Evolutionary conservation across 306 rosid species (phyloP).

Genomic region (apple (Malus domestica)): ASM211411v1 NC_041793.1:29135501-29136000

Average conservation of each 20-base stretch:
- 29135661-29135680: slow-evolving; percentile 97
- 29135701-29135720: slow-evolving; percentile 15
- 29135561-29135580: neutral
- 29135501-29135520: slow-evolving; percentile 94
- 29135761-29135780: neutral
- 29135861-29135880: slow-evolving; percentile 7
- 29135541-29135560: slow-evolving; percentile 12
- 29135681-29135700: slow-evolving; percentile 95
- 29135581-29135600: neutral
- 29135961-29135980: neutral
- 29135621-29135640: slow-evolving; percentile 38
- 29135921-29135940: neutral
- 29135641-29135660: slow-evolving; percentile 83
- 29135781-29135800: slow-evolving; percentile 3
- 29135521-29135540: slow-evolving; percentile 75
- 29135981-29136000: neutral
- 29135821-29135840: slow-evolving; percentile 99
- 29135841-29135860: slow-evolving; percentile 92
- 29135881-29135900: slow-evolving; percentile 1
- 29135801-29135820: slow-evolving; percentile 88
- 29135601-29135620: neutral
- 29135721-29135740: slow-evolving; percentile 5
- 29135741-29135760: neutral
- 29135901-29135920: neutral
- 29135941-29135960: neutral